Base-by-base conservation (phyloP, 805 yeast species). In the Ogataea paraovalis region DNA sequence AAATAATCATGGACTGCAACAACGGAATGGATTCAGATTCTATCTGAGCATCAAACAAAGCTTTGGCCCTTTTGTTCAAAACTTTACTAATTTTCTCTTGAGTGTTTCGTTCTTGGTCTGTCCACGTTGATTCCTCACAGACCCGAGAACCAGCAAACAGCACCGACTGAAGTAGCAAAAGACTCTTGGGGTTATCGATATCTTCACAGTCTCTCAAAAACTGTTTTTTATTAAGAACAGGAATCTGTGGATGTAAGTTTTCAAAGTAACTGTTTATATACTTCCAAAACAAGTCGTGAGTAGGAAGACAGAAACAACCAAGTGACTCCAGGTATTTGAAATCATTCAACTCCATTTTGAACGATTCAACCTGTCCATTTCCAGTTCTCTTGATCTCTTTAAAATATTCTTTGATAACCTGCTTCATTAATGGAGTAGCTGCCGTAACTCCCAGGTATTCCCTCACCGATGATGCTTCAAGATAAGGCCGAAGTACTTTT, bases 261-360 rank as follows among this genome's bases (percentile, higher is more conserved):
- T 73, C 76, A 56, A 87, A 87, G 65, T 76, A 87, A 42, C 75
- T 64, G 41, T 80, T 73, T 32, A 87, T 74, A 48, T 84, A 70
- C 54, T 79, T 85, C 53, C 76, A 77, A 47, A 83, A 76, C 14
- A 84, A 68, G 12, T 75, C 80, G 38, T 73, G 65, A 3, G 77
- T 73, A 1, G 96, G 96, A 19, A 87, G 64, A 43, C 78, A 66
- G 57, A 87, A 87, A 6, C 91, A 88, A 5, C 91, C 92, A 14
- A 56, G 37, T 7, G 48, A 41, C 25, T 52, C 51, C 28, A 65
- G 40, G 36, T 59, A 60, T 3, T 45, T 43, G 41, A 42, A 58
- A 25, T 61, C 64, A 4, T 41, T 49, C 13, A 43, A 34, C 33
- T 54, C 55, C 28, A 63, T 33, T 2, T 38, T 41, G 10, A 55